Base-by-base conservation (phyloP, 208 protist genomes). In the Crithidia bombi region DNA sequence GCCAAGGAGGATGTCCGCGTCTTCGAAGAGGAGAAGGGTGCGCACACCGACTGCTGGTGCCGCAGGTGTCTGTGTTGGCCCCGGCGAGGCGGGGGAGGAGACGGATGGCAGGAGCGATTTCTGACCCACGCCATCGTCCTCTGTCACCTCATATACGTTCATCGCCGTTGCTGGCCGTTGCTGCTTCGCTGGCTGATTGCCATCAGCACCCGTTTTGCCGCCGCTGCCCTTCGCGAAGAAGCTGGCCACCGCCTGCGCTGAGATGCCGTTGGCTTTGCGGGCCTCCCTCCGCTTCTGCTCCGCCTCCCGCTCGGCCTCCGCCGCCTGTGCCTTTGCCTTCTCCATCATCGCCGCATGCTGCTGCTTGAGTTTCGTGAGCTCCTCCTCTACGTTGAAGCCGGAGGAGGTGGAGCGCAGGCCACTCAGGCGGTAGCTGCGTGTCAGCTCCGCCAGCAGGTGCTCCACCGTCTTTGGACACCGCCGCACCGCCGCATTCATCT, bases 11-110 rank as follows among this genome's bases (percentile, higher is more conserved):
- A 93, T 75, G 72, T 95, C 90, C 4, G 85, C 90, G 51, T 91
- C 85, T 49, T 95, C 90, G 75, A 95, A 81, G n/a, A 95, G 78
- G 23, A 95, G 71, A 17, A 95, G 47, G n/a, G 87, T 91, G 52
- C 75, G 38, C 61, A 67, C 28, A 21, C 25, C 51, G 44, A 38
- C 50, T 3, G 62, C 7, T n/a, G 57, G 4, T 14, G 61, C 62
- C 10, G 61, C 25, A 2, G 46, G 17, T 21, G 65, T 23, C 25
- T 62, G n/a, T 28, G 74, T 21, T 0, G 46, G 46, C 10, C n/a
- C 35, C n/a, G 56, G 33, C 3, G 50, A 49, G 39, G 58, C 54
- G 1, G 54, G n/a, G 0, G 30, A 25, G 21, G 54, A 32, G n/a
- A 21, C 17, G 5, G 57, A 32, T 17, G 28, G 19, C 43, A 33